Base-by-base conservation (phyloP, 805 yeast species). In the Komagataella ulmi region DNA sequence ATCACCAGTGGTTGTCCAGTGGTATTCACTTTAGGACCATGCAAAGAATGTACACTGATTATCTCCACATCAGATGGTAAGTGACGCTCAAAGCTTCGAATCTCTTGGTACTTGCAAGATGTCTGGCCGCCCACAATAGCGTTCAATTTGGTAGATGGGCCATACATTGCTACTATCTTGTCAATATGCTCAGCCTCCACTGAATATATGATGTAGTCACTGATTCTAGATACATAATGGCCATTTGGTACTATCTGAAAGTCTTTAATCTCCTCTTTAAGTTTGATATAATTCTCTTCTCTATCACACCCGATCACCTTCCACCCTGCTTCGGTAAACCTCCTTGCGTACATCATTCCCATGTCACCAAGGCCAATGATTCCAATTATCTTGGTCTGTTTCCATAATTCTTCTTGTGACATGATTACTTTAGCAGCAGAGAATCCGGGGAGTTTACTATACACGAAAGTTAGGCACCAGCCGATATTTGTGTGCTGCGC, bases 91-190 rank as follows among this genome's bases (percentile, higher is more conserved):
- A 93, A 87, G 0, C 97, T 96, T 14, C 67, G 73, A 24, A 93
- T 84, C 62, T 93, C 99, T 0, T 95, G 95, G 23, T 79, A 82
- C 61, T 93, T 93, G 67, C 98, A 91, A 7, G 96, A 86, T 0
- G 99, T 90, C 66, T 93, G 99, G 6, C 99, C 99, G n/a, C 98
- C 99, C 4, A 93, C 96, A 46, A 90, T 79, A 3, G 95, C 85
- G 2, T 95, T 95, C 3, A 81, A 67, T 62, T 91, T 91, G 3
- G 96, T 81, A 0, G 91, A 84, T 0, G 96, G 91, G 0, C 96
- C 97, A 65, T 91, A 91, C 44, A 68, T 47, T 3, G 77, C 61
- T 4, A 89, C 95, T 44, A 93, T 87, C 52, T 74, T 74, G 48
- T 72, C 80, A 49, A 93, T 83, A 61, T 80, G 80, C 55, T 85